Percentiles rank a stretch among this genome's conserved stretches.
These are phyloP conservation scores for Kwoniella sp. DNA, from an alignment of 768 basidiomycete species.

Conservation along the genomic window DNA sequence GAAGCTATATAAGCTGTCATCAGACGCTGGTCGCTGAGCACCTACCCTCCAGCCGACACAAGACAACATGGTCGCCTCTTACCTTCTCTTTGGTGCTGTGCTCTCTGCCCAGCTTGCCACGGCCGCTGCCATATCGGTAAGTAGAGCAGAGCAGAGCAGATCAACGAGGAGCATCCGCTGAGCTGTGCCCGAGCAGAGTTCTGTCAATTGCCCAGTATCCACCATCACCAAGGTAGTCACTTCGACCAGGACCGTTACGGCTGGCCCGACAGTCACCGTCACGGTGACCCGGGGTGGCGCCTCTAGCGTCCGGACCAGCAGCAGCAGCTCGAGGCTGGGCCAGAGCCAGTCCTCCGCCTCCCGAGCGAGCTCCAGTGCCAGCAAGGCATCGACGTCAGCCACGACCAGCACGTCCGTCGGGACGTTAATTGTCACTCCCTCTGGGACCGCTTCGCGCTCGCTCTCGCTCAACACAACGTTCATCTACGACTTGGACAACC, in stretches of 20 bases:
- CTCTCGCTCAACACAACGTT: constrained; percentile 1
- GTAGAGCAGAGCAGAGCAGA: not conserved
- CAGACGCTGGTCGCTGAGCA: too few relatives aligned
- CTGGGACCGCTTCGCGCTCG: not conserved
- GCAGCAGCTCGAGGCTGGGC: not conserved
- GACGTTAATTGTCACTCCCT: too few relatives aligned
- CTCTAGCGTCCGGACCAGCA: too few relatives aligned
- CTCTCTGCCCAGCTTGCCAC: not conserved
- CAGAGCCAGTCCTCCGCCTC: not conserved
- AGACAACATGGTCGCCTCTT: not conserved
- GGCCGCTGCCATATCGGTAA: not conserved
- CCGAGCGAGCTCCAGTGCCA: not conserved
- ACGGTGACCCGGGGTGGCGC: too few relatives aligned
- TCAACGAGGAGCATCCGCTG: not conserved
- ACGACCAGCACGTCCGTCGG: too few relatives aligned
- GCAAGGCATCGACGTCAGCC: not conserved
- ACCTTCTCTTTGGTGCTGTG: not conserved
- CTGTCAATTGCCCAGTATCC: not conserved
- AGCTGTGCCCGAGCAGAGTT: not conserved
- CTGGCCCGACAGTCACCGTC: not conserved
- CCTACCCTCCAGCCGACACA: too few relatives aligned
- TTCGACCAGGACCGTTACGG: not conserved
- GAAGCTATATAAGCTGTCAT: too few relatives aligned
- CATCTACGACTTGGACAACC: constrained; percentile 14
- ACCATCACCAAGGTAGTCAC: not conserved